phyloP scores from a whole-genome alignment of 2,329 filamentous ascomycete species.

The Calonectria leucothoes region DNA sequence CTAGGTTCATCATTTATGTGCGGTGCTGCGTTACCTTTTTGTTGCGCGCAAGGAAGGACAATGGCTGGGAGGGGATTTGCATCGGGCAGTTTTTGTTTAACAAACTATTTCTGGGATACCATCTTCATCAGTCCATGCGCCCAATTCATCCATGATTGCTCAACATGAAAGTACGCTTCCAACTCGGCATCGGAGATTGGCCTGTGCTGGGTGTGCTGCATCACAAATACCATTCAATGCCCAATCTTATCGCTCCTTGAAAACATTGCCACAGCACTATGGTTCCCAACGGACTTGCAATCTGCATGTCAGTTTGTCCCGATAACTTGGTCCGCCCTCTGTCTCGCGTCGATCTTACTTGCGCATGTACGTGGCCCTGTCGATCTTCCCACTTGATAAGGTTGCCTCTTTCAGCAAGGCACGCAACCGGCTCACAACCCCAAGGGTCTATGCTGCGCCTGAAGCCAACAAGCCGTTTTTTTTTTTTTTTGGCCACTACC shows the following conservation, averaged over 20 bases:
- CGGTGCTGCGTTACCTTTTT: conserved; percentile 15
- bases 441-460: neutral
- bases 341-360: neutral
- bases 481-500: conserved; percentile 16
- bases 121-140: neutral
- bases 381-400: neutral
- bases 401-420: neutral
- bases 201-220: neutral
- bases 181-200: too few species aligned
- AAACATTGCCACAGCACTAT: neutral
- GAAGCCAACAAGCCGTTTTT: neutral
- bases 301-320: neutral
- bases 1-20: conserved; percentile 32
- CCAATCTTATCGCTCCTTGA: neutral
- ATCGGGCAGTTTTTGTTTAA: conserved; percentile 18
- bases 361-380: neutral
- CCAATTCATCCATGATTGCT: neutral
- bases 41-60: neutral
- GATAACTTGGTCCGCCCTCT: neutral
- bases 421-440: neutral
- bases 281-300: neutral
- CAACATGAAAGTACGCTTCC: neutral
- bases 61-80: conserved; percentile 18
- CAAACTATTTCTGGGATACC: conserved; percentile 22
- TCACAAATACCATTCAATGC: too few species aligned